Percentiles rank a stretch among this genome's conserved stretches.
These are phyloP conservation scores for Penicillium simplicissimum DNA, from an alignment of 495 filamentous ascomycete species.

Conservation along the genomic window DNA sequence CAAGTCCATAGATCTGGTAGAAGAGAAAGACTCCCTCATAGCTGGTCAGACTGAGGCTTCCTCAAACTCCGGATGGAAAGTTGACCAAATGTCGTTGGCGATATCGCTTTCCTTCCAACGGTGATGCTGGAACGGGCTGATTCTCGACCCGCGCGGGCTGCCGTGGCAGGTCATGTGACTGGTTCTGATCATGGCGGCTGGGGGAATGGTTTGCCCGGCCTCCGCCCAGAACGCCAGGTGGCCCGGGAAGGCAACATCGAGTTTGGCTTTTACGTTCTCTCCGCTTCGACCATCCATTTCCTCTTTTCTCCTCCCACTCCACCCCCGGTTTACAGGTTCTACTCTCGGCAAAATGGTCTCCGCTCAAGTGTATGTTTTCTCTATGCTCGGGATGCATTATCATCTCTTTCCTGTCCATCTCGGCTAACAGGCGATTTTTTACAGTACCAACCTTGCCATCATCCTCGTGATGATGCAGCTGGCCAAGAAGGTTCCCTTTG, in stretches of 20 bases:
- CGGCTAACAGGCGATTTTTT: conserved; percentile 8
- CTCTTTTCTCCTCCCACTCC: conserved; percentile 18
- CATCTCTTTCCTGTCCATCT: background rate
- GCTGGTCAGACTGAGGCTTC: background rate
- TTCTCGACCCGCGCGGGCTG: background rate
- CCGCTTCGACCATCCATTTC: conserved; percentile 15
- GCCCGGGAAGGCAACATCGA: conserved; percentile 15
- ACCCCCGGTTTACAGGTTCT: conserved; percentile 13
- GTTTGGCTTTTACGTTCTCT: conserved; percentile 29
- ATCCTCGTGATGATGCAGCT: conserved; percentile 98
- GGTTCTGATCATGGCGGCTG: background rate
- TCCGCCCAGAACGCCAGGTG: conserved; percentile 28
- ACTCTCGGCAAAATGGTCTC: conserved; percentile 46
- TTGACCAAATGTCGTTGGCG: background rate
- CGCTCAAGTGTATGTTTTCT: conserved; percentile 44
- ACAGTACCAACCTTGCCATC: conserved; percentile 88
- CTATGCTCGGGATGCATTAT: background rate
- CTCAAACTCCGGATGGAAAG: background rate
- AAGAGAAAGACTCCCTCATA: background rate
- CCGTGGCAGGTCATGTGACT: conserved; percentile 3
- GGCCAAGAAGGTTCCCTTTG: conserved; percentile 93
- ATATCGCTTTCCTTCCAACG: background rate
- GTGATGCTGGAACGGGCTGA: background rate
- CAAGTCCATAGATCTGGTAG: background rate
- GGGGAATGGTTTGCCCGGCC: conserved; percentile 14